Percentiles rank a stretch among this genome's conserved stretches.
Conservation (phyloP, 805 yeast genomes). For the Pichia cabralensis region DNA sequence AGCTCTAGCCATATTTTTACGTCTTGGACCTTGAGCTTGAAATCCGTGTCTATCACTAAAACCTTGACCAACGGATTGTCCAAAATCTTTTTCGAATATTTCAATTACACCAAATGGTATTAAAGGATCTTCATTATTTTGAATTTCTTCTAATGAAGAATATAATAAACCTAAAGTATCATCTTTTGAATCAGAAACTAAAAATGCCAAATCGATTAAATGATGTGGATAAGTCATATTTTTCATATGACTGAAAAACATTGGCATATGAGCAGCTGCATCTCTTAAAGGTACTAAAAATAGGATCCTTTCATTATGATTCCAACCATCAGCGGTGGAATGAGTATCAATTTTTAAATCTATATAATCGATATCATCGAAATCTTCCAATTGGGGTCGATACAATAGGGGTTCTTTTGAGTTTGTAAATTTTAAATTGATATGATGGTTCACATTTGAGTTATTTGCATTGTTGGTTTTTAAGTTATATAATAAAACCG, state of each 20-base stretch:
- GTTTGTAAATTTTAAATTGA: too few relatives aligned
- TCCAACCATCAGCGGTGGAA: constrained; percentile 44
- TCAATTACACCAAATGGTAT: constrained; percentile 76
- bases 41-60: constrained; percentile 92
- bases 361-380: constrained; percentile 10
- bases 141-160: constrained; percentile 48
- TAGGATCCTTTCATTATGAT: constrained; percentile 38
- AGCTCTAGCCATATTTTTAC: constrained; percentile 93
- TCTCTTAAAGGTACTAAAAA: constrained; percentile 52
- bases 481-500: constrained; percentile 1
- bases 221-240: constrained; percentile 50
- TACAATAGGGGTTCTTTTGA: too few relatives aligned
- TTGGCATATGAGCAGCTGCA: constrained; percentile 50
- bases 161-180: constrained; percentile 65
- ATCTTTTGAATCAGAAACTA: constrained; percentile 86
- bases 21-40: constrained; percentile 90
- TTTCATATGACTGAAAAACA: constrained; percentile 48
- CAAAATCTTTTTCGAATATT: constrained; percentile 85
- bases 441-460: too few relatives aligned
- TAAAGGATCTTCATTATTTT: constrained; percentile 49
- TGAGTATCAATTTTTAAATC: constrained; percentile 33
- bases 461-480: not conserved
- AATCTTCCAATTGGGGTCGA: constrained; percentile 12
- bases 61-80: constrained; percentile 87
- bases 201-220: constrained; percentile 56